Conservation (phyloP, 768 basidiomycete genomes). For the Boletus reticuloceps region DNA sequence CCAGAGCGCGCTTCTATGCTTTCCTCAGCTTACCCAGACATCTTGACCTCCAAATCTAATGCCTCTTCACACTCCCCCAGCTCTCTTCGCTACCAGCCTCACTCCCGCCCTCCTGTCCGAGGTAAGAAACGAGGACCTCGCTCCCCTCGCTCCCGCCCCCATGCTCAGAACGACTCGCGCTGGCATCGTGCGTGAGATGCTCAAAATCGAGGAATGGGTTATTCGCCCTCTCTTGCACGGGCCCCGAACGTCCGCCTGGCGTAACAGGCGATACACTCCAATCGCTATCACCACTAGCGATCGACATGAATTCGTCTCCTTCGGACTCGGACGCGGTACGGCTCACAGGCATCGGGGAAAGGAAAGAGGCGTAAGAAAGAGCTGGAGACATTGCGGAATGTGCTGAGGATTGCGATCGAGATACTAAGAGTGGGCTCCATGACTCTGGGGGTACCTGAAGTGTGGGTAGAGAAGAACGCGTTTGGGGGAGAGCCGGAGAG, state of each 20-base stretch:
- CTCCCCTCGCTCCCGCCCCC: slow-evolving; percentile 18
- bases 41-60: neutral
- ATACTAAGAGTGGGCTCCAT: neutral
- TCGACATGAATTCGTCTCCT: slow-evolving; percentile 24
- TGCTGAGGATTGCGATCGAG: slow-evolving; percentile 5
- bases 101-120: slow-evolving; percentile 12
- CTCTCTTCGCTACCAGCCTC: slow-evolving; percentile 24
- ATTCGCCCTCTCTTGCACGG: slow-evolving; percentile 7
- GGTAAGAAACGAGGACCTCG: slow-evolving; percentile 13
- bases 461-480: neutral
- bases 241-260: neutral
- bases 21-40: neutral
- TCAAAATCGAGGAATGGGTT: slow-evolving; percentile 28
- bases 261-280: slow-evolving; percentile 6
- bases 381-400: slow-evolving; percentile 14
- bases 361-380: slow-evolving; percentile 22
- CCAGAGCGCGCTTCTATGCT: too few relatives aligned
- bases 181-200: neutral
- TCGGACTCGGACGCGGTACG: slow-evolving; percentile 20
- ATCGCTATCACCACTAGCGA: slow-evolving; percentile 18
- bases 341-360: slow-evolving; percentile 22
- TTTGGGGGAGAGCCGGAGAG: neutral
- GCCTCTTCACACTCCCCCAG: slow-evolving; percentile 24
- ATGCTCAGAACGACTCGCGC: neutral
- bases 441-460: slow-evolving; percentile 13